Evolutionary conservation across 208 protist genomes (phyloP).

Genomic region (Leishmania tropica): DNA sequence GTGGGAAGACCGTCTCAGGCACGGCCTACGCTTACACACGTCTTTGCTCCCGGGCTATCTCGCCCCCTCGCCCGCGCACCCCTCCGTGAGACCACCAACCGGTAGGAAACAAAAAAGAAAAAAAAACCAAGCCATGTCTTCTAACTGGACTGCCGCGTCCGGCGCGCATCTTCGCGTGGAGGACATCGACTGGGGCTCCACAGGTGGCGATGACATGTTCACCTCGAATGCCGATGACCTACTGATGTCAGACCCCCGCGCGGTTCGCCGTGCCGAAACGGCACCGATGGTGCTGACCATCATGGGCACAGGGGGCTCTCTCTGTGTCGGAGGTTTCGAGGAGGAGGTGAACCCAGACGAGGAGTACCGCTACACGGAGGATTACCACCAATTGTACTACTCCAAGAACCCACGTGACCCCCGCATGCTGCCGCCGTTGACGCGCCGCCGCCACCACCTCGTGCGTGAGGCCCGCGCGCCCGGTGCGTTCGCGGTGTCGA

Average conservation of each 20-base stretch:
- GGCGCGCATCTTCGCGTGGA: slow-evolving; percentile 26
- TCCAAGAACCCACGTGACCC: slow-evolving; percentile 79
- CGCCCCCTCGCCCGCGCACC: background rate
- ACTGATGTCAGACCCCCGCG: slow-evolving; percentile 58
- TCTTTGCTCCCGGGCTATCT: background rate
- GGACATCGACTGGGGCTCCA: slow-evolving; percentile 43
- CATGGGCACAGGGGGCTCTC: slow-evolving; percentile 52
- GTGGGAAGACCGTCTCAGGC: background rate
- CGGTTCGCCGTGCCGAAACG: slow-evolving; percentile 73
- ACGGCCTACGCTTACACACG: background rate
- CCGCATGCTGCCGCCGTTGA: slow-evolving; percentile 78
- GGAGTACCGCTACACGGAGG: slow-evolving; percentile 84
- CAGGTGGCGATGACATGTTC: slow-evolving; percentile 48
- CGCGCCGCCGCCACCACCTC: slow-evolving; percentile 31
- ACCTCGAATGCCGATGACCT: slow-evolving; percentile 27
- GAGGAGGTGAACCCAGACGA: slow-evolving; percentile 59
- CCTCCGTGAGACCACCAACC: background rate
- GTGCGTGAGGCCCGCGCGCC: slow-evolving; percentile 21
- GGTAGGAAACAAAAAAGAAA: background rate
- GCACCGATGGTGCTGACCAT: slow-evolving; percentile 80
- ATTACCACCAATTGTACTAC: slow-evolving; percentile 84
- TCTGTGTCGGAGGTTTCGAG: slow-evolving; percentile 45
- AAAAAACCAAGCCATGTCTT: background rate
- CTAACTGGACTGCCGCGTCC: slow-evolving; percentile 23
- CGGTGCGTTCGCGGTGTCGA: slow-evolving; percentile 13